Evolutionary conservation across 1,284 basidiomycete genomes (phyloP), one percentile per base, ranked within the genome.

Genomic region (Pyrrhoderma noxium): DNA sequence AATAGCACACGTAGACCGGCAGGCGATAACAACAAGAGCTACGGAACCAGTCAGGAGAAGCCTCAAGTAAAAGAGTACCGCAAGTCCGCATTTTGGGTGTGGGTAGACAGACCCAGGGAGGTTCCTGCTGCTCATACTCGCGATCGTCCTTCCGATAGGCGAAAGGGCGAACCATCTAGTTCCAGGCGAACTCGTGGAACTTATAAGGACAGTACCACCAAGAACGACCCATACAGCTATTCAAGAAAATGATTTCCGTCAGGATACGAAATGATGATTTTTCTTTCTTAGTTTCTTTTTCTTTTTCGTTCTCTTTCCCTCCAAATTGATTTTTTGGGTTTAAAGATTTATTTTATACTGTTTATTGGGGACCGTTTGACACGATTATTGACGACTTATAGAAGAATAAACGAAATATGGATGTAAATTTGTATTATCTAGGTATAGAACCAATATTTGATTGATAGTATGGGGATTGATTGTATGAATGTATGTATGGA

Each of bases 81-180:
- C 14, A 45, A 47, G 37, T 54, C 53, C 11, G 48, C 48, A 37
- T 54, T 54, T 48, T 54, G 53, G 53, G 53, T 54, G 43, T 54
- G 53, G 53, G 53, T 54, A 18, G 53, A 54, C 23, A 45, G 43
- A 22, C 53, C 53, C 25, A 19, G 53, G 43, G 35, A 45, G 34
- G 38, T 46, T 41, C 52, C 52, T 27, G 39, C 42, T 18, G 53
- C 53, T 31, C 52, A 34, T 23, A 53, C 52, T 7, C 41, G 40
- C 23, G 48, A 49, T 25, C 48, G 48, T 7, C 31, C 21, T 7
- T 39, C 36, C 19, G 47, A 53, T 34, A 46, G 52, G 45, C 40
- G 51, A 21, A 51, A 43, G 22, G 51, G 27, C 37, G 46, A 53
- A 27, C 45, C 41, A 11, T 35, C 27, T 22, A 35, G 34, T 47